Percentiles rank a stretch among this genome's conserved stretches.
Conservation (phyloP, 1,284 basidiomycete species). For the Tylopilus microsporus region DNA sequence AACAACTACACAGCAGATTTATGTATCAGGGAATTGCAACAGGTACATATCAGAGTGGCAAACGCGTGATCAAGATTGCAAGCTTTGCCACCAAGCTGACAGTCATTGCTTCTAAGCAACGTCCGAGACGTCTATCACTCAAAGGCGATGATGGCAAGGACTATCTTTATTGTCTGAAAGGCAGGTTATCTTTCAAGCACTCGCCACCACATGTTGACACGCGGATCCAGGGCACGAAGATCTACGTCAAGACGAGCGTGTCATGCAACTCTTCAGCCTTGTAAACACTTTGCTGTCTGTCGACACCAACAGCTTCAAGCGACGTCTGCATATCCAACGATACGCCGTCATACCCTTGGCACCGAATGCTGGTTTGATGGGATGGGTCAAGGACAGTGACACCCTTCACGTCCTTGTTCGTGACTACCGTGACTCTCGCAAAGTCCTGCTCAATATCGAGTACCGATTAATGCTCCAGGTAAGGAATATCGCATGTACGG, state of each 20-base stretch:
- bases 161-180: slow-evolving; percentile 93
- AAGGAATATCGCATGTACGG: slow-evolving; percentile 18
- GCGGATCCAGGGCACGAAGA: slow-evolving; percentile 83
- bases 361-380: slow-evolving; percentile 91
- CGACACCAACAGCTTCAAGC: slow-evolving; percentile 94
- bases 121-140: slow-evolving; percentile 85
- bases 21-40: not conserved
- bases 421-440: slow-evolving; percentile 90
- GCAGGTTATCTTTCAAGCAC: slow-evolving; percentile 31
- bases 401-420: slow-evolving; percentile 98
- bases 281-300: slow-evolving; percentile 93
- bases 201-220: slow-evolving; percentile 3
- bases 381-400: slow-evolving; percentile 96
- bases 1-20: not conserved
- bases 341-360: slow-evolving; percentile 95
- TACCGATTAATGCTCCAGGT: slow-evolving; percentile 97
- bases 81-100: slow-evolving; percentile 84
- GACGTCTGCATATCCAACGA: slow-evolving; percentile 90
- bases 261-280: slow-evolving; percentile 98
- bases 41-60: slow-evolving; percentile 93
- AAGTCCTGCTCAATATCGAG: slow-evolving; percentile 97
- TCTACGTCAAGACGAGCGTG: slow-evolving; percentile 96
- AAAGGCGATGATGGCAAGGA: slow-evolving; percentile 91
- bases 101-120: slow-evolving; percentile 98
- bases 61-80: slow-evolving; percentile 78